These are phyloP conservation scores for Fusarium penzigii DNA, from an alignment of 2,329 filamentous ascomycete genomes.

Conservation along the genomic window DNA sequence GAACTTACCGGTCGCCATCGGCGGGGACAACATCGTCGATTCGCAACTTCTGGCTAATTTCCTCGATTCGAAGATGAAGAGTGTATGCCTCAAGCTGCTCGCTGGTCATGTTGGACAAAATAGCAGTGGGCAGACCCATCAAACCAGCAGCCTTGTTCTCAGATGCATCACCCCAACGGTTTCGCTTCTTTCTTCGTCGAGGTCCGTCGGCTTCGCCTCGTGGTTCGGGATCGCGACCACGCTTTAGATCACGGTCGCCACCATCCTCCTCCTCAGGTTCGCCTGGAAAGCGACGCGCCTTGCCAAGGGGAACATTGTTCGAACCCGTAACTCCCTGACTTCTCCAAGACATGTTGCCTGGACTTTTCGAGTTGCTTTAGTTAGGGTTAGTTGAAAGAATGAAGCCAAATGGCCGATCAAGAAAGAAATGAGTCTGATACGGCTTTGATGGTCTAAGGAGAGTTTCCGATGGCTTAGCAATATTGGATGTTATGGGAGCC, in stretches of 20 bases:
- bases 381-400: constrained; percentile 4
- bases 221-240: constrained; percentile 88
- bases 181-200: constrained; percentile 94
- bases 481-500: constrained; percentile 5
- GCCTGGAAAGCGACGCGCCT: constrained; percentile 75
- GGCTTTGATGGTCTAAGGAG: constrained; percentile 8
- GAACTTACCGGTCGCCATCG: constrained; percentile 85
- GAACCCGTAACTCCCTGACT: constrained; percentile 90
- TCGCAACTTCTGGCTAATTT: constrained; percentile 98
- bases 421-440: constrained; percentile 3
- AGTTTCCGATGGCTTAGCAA: not conserved
- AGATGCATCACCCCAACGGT: constrained; percentile 94
- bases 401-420: constrained; percentile 2
- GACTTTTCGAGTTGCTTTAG: not conserved
- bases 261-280: constrained; percentile 46
- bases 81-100: constrained; percentile 98
- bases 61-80: constrained; percentile 93
- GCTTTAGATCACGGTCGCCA: constrained; percentile 63
- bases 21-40: constrained; percentile 99
- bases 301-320: constrained; percentile 95
- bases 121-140: constrained; percentile 95
- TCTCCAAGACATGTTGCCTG: constrained; percentile 62
- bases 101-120: constrained; percentile 96
- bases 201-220: constrained; percentile 71
- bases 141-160: constrained; percentile 98